Conservation (phyloP, 78 protist genomes). For the Polysphondylium violaceum region DNA sequence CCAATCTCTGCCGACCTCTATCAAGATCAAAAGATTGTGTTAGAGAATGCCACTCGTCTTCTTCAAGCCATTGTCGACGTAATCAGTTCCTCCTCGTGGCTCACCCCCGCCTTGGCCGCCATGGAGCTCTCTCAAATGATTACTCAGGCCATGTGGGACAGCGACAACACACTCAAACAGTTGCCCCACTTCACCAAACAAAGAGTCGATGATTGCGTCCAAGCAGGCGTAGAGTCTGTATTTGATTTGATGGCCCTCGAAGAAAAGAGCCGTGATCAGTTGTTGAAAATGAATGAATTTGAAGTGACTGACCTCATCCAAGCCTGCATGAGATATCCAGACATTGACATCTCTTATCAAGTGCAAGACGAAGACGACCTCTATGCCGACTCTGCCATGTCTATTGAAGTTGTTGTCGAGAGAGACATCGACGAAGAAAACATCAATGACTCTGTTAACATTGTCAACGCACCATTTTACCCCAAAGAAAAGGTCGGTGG, state of each 20-base stretch:
- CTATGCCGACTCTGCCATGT: conserved; percentile 63
- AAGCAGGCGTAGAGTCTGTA: conserved; percentile 80
- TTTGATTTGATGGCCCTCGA: conserved; percentile 95
- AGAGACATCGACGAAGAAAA: conserved; percentile 73
- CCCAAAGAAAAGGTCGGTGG: conserved; percentile 83
- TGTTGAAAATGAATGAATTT: conserved; percentile 60
- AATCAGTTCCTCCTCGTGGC: conserved; percentile 88
- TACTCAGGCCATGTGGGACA: conserved; percentile 90
- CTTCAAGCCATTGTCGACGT: conserved; percentile 96
- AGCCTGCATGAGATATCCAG: conserved; percentile 82
- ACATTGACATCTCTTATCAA: conserved; percentile 75
- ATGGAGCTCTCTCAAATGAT: conserved; percentile 98
- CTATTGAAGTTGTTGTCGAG: conserved; percentile 76
- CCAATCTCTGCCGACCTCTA: conserved; percentile 93
- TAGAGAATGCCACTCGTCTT: conserved; percentile 91
- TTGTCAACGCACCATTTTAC: conserved; percentile 85
- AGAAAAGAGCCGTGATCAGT: conserved; percentile 79
- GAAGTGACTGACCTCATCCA: conserved; percentile 67
- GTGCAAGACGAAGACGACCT: conserved; percentile 30
- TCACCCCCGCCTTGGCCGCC: conserved; percentile 94
- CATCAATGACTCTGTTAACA: background rate
- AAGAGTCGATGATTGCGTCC: conserved; percentile 29
- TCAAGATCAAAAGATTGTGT: conserved; percentile 93
- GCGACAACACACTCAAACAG: conserved; percentile 48
- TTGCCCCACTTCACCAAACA: conserved; percentile 90